Evolutionary conservation across 257 asterid genomes (phyloP).

Genomic region (Solanum peruvianum): DNA sequence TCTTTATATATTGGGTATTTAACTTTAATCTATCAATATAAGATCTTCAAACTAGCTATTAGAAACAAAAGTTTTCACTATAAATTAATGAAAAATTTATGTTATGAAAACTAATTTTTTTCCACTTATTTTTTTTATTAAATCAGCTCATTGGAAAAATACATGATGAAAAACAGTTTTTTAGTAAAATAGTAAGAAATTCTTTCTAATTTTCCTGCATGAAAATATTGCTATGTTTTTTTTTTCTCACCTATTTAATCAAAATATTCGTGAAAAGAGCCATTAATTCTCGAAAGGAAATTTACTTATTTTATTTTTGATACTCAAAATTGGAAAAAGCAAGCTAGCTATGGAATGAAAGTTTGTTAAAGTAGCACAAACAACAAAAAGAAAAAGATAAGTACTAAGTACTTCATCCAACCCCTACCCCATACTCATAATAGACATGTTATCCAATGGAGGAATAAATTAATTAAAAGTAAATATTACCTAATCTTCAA

Average conservation of each 20-base stretch:
- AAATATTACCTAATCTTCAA: slow-evolving; percentile 14
- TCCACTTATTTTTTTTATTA: too few relatives aligned
- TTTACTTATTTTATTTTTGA: background rate
- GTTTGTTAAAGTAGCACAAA: slow-evolving; percentile 42
- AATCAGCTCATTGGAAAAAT: background rate
- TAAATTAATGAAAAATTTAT: too few relatives aligned
- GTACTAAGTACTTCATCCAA: slow-evolving; percentile 3
- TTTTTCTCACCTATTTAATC: too few relatives aligned
- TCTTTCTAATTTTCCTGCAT: too few relatives aligned
- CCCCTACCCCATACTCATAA: background rate
- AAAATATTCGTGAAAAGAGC: too few relatives aligned
- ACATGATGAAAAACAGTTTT: fast-evolving
- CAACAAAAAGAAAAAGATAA: background rate
- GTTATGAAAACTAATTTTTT: too few relatives aligned
- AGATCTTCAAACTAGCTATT: background rate
- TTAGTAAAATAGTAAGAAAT: too few relatives aligned
- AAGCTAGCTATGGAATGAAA: slow-evolving; percentile 1
- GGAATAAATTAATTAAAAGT: background rate
- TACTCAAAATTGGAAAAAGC: background rate
- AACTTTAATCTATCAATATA: background rate
- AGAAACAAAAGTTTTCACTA: background rate
- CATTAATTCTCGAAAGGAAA: background rate
- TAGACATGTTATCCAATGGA: slow-evolving; percentile 18
- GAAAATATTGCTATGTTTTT: too few relatives aligned
- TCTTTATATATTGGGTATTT: background rate